Evolutionary conservation across 345 rosid genomes (phyloP).

Genomic region (Stellera chamaejasme): DNA sequence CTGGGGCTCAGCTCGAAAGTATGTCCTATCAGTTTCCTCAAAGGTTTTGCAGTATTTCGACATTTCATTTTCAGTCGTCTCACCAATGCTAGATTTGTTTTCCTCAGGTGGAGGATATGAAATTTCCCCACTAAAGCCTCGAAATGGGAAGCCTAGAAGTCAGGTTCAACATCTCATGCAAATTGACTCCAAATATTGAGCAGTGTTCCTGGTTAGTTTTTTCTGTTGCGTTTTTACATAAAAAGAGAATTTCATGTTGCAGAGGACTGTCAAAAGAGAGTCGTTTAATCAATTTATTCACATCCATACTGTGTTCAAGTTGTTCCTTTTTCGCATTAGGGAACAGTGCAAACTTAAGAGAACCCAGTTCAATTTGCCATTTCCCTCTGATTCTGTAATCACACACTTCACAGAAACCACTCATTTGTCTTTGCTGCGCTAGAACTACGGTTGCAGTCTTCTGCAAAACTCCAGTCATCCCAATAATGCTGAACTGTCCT

Average conservation of each 20-base stretch:
- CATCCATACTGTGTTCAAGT: no score
- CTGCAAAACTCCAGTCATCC: no score
- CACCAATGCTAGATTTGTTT: slow-evolving; percentile 7
- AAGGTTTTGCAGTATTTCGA: slow-evolving; percentile 4
- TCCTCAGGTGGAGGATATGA: slow-evolving; percentile 91
- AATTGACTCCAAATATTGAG: slow-evolving; percentile 96
- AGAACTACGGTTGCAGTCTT: no score
- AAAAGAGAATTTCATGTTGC: slow-evolving; percentile 1
- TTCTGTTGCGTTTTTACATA: slow-evolving; percentile 6
- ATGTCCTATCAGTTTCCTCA: slow-evolving; percentile 11
- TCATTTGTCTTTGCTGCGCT: no score
- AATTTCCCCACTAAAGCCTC: slow-evolving; percentile 78
- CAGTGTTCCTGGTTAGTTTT: slow-evolving; percentile 81
- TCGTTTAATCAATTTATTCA: no score
- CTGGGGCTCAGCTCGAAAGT: slow-evolving; percentile 99
- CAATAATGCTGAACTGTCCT: no score
- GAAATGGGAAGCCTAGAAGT: slow-evolving; percentile 78
- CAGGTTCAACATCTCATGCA: slow-evolving; percentile 98
- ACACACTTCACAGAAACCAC: no score
- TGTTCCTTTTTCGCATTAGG: no score
- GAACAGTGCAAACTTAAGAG: no score
- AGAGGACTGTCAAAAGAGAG: no score
- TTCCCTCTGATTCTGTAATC: no score
- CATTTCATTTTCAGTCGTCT: slow-evolving; percentile 1
- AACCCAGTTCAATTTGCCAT: no score